A percentile compares a stretch with the other conserved stretches of the same genome.
These are phyloP conservation scores for Gynandropsis gynandra DNA, from an alignment of 345 rosid genomes.

Conservation along the genomic window DNA sequence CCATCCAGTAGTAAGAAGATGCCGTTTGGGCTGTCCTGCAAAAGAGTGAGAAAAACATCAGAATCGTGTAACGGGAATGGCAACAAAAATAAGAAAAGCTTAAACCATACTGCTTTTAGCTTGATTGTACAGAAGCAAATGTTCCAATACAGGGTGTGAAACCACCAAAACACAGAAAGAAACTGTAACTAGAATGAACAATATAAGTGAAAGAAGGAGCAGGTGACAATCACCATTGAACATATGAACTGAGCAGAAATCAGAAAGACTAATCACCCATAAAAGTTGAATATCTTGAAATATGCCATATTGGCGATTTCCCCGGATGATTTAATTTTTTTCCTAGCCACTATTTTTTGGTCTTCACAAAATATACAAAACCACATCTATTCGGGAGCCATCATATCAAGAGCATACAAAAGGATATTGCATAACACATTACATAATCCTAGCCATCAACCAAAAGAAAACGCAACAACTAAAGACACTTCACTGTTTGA, in stretches of 20 bases:
- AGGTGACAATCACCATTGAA: neutral
- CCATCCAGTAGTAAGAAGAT: slow-evolving; percentile 45
- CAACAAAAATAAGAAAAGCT: neutral
- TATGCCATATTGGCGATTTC: neutral
- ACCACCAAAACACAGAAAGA: too few species aligned
- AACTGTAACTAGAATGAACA: too few species aligned
- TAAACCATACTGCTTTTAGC: neutral
- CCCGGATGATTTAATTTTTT: neutral
- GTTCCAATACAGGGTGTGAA: too few species aligned
- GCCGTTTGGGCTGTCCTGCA: slow-evolving; percentile 47
- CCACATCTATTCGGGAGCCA: too few species aligned
- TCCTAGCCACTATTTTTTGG: too few species aligned
- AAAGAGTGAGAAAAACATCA: neutral
- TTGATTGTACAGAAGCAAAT: neutral
- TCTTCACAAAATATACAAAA: too few species aligned
- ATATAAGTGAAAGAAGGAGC: neutral
- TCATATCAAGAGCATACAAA: too few species aligned
- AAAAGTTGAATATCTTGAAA: neutral
- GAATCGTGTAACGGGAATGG: neutral
- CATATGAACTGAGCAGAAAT: neutral
- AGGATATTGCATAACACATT: too few species aligned
- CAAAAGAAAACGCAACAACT: too few species aligned
- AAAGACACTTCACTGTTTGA: too few species aligned
- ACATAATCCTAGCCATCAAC: too few species aligned
- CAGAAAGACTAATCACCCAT: neutral